A percentile compares a stretch with the other conserved stretches of the same genome.
These are phyloP conservation scores for Hymenochaete sp. DNA, from an alignment of 1,284 basidiomycete species.

Conservation along the genomic window DNA sequence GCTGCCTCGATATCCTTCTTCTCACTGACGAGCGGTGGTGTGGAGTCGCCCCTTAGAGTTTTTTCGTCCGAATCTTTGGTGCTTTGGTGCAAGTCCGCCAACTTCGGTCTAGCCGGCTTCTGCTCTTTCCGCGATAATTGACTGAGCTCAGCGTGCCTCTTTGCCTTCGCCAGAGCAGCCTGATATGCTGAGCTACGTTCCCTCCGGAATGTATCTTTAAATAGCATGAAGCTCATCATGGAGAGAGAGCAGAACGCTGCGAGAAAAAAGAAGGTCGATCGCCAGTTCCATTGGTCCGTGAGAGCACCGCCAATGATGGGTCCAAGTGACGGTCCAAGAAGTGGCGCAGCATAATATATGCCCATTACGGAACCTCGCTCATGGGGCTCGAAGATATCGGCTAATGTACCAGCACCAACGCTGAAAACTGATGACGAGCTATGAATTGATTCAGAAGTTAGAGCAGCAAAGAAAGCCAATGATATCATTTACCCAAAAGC, in stretches of 20 bases:
- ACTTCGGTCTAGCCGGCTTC: conserved; percentile 9
- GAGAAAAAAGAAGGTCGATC: conserved; percentile 76
- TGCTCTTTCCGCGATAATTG: conserved; percentile 18
- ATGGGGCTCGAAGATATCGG: conserved; percentile 72
- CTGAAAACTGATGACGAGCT: conserved; percentile 72
- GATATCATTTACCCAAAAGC: conserved; percentile 43
- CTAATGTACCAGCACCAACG: conserved; percentile 74
- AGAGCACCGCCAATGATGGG: conserved; percentile 65
- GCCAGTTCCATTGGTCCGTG: conserved; percentile 65
- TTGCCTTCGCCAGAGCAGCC: conserved; percentile 35
- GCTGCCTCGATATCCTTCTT: conserved; percentile 19
- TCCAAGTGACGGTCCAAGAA: conserved; percentile 57
- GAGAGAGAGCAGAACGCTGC: conserved; percentile 51
- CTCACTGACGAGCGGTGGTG: not conserved
- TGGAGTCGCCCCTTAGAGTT: not conserved
- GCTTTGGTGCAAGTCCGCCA: conserved; percentile 13
- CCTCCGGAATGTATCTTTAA: conserved; percentile 76
- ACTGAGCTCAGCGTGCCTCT: not conserved
- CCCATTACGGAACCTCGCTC: conserved; percentile 79
- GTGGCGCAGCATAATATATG: conserved; percentile 59
- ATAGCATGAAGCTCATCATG: conserved; percentile 51
- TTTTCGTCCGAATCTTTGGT: conserved; percentile 17
- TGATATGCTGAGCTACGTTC: conserved; percentile 77
- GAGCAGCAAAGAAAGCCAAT: not conserved
- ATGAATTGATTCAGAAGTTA: conserved; percentile 15